phyloP scores from a whole-genome alignment of 208 protist genomes.

The Trypanosoma congolense region DNA sequence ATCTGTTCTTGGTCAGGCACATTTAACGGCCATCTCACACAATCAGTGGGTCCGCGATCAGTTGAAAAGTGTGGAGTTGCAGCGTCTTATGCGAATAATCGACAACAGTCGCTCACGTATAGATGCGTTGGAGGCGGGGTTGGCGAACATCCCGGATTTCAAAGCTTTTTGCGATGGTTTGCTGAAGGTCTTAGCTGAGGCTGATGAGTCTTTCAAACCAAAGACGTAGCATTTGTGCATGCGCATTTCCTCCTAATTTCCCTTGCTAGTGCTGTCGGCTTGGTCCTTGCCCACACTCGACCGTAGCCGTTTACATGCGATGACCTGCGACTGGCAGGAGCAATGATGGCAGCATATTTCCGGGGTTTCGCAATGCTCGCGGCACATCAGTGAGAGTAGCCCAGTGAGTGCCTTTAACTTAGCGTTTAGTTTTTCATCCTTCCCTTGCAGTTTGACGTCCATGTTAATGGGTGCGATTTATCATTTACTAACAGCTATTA shows the following conservation, averaged over 20 bases:
- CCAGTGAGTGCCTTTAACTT: too few relatives aligned
- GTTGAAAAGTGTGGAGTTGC: conserved; percentile 49
- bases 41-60: conserved; percentile 35
- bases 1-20: conserved; percentile 50
- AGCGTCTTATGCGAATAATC: conserved; percentile 58
- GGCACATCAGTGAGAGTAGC: too few relatives aligned
- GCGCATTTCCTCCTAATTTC: conserved; percentile 8
- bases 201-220: conserved; percentile 24
- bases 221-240: neutral
- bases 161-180: conserved; percentile 58
- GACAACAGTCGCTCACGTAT: conserved; percentile 60
- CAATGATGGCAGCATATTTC: too few relatives aligned
- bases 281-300: too few relatives aligned
- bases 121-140: conserved; percentile 74
- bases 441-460: too few relatives aligned
- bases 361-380: too few relatives aligned
- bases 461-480: too few relatives aligned
- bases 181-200: conserved; percentile 31
- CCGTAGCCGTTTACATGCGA: too few relatives aligned
- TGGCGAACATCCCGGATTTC: conserved; percentile 77
- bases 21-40: conserved; percentile 54
- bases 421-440: too few relatives aligned
- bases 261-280: too few relatives aligned
- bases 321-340: too few relatives aligned
- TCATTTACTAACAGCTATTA: too few relatives aligned